Conservation (phyloP, 352 stramenopile species). For the Phytophthora foliorum region DNA sequence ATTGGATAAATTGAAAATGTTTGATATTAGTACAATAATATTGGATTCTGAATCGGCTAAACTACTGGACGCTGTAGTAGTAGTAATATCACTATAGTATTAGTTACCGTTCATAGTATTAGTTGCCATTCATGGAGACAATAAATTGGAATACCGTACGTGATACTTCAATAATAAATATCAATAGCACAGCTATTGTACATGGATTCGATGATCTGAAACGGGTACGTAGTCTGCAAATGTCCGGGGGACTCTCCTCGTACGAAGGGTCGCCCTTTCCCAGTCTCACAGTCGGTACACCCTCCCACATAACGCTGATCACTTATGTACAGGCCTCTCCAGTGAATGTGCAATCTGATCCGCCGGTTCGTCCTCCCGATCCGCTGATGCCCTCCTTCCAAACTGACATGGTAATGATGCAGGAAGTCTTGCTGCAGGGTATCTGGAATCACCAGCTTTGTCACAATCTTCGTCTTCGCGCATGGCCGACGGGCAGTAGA, state of each 20-base stretch:
- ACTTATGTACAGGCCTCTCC: background rate
- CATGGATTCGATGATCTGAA: too few relatives aligned
- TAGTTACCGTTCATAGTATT: too few relatives aligned
- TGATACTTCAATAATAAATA: too few relatives aligned
- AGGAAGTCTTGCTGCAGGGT: background rate
- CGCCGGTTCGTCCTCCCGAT: background rate
- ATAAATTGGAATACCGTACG: too few relatives aligned
- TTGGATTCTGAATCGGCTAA: too few relatives aligned
- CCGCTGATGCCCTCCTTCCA: background rate
- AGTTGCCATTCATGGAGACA: too few relatives aligned
- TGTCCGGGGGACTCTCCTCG: slow-evolving; percentile 13
- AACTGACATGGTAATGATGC: background rate
- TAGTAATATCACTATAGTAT: too few relatives aligned
- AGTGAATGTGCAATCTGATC: background rate
- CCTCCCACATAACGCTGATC: background rate
- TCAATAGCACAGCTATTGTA: too few relatives aligned
- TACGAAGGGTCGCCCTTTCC: slow-evolving; percentile 15
- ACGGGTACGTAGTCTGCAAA: too few relatives aligned
- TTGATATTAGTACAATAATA: too few relatives aligned
- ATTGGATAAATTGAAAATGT: too few relatives aligned
- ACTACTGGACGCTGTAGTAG: too few relatives aligned
- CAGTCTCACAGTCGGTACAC: slow-evolving; percentile 28
- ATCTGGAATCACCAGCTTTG: background rate
- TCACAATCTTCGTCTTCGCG: background rate
- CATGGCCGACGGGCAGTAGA: background rate